phyloP scores from a whole-genome alignment of 768 basidiomycete genomes.

The Podaxis sp. region DNA sequence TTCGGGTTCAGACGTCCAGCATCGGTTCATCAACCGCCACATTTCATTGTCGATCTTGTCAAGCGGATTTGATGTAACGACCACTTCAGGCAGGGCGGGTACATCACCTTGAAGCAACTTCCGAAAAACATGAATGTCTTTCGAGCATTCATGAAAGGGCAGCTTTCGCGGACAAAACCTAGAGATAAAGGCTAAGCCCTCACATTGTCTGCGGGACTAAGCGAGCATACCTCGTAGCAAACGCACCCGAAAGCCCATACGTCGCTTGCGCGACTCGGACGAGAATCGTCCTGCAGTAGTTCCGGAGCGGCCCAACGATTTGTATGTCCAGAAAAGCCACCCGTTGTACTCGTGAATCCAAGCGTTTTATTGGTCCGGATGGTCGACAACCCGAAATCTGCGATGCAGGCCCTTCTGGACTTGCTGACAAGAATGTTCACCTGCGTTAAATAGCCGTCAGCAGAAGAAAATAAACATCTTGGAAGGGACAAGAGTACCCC shows the following conservation, averaged over 20 bases:
- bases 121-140: not conserved
- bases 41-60: not conserved
- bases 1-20: not conserved
- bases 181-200: not conserved
- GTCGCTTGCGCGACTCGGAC: constrained; percentile 12
- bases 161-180: not conserved
- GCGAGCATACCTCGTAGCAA: constrained; percentile 15
- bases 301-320: constrained; percentile 20
- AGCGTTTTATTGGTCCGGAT: constrained; percentile 12
- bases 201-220: not conserved
- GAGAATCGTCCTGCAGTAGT: constrained; percentile 3
- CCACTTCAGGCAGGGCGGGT: not conserved
- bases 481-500: constrained; percentile 10
- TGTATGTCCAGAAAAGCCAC: not conserved
- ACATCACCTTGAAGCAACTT: not conserved
- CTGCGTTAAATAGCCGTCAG: not conserved
- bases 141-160: not conserved
- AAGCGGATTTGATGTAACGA: no score
- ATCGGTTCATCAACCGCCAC: not conserved
- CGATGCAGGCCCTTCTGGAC: constrained; percentile 14
- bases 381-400: constrained; percentile 17
- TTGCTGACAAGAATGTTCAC: constrained; percentile 16
- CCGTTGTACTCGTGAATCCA: not conserved
- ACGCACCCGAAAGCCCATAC: constrained; percentile 19
- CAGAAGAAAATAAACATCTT: not conserved